Conservation (phyloP, 73 alveolate species). For the Paraurostyla sp. region DNA sequence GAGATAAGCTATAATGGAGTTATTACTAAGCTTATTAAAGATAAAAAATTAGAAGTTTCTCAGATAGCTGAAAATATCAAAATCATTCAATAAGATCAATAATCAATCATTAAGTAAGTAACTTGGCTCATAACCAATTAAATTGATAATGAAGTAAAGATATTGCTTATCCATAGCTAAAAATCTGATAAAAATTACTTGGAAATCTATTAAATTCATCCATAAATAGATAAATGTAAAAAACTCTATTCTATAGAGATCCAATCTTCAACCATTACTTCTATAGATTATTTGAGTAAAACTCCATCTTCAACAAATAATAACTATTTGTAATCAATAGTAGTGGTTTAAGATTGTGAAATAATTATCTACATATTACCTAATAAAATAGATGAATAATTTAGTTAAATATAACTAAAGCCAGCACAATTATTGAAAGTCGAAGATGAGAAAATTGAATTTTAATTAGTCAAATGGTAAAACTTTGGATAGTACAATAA, state of each 20-base stretch:
- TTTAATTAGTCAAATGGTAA: slow-evolving; percentile 25
- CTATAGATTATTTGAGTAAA: too few relatives aligned
- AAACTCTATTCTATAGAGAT: too few relatives aligned
- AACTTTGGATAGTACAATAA: not conserved
- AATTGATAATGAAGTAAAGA: too few relatives aligned
- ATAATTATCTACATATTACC: not conserved
- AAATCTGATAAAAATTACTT: too few relatives aligned
- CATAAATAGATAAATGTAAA: too few relatives aligned
- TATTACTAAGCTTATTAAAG: not conserved
- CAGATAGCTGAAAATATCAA: not conserved
- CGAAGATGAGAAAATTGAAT: not conserved
- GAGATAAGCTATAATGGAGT: not conserved
- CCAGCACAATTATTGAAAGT: not conserved
- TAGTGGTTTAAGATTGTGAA: slow-evolving; percentile 17
- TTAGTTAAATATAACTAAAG: not conserved
- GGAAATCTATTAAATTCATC: too few relatives aligned
- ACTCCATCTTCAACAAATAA: too few relatives aligned
- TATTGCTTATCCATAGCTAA: too few relatives aligned
- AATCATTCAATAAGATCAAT: not conserved
- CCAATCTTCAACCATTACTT: too few relatives aligned
- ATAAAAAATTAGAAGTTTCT: too few relatives aligned
- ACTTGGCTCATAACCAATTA: too few relatives aligned
- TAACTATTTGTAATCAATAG: not conserved
- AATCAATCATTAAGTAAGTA: not conserved
- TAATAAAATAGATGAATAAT: not conserved